phyloP scores from a whole-genome alignment of 495 filamentous ascomycete genomes.

The Tuber magnatum region DNA sequence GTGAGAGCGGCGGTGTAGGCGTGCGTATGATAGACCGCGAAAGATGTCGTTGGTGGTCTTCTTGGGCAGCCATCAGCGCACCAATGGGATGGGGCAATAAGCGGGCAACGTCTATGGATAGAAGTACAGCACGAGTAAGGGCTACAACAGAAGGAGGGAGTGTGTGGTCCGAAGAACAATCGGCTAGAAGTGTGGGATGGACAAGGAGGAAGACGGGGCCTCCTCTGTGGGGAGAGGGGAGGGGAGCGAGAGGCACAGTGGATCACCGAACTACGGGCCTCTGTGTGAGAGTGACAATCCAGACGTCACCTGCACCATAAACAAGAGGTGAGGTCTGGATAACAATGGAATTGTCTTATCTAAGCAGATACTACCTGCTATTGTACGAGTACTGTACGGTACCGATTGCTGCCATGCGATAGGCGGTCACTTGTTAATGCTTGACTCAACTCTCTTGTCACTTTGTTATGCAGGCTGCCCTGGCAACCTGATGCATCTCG shows the following conservation, averaged over 20 bases:
- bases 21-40: constrained; percentile 16
- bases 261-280: neutral
- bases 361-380: too few species aligned
- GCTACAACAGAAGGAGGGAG: neutral
- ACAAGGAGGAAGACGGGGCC: neutral
- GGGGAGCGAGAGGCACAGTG: neutral
- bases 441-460: neutral
- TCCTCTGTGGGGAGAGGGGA: neutral
- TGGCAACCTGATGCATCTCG: neutral
- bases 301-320: neutral
- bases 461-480: neutral
- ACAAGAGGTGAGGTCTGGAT: neutral
- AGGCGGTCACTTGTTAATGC: neutral
- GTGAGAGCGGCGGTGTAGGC: constrained; percentile 25
- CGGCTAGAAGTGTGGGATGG: neutral
- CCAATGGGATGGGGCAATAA: constrained; percentile 1
- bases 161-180: neutral
- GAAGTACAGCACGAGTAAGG: neutral
- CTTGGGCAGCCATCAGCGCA: constrained; percentile 18
- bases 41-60: constrained; percentile 16
- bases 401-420: too few species aligned
- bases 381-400: too few species aligned
- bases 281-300: neutral
- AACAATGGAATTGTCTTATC: constrained; percentile 30
- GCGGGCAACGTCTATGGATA: neutral